These are phyloP conservation scores for Podila epicladia DNA, from an alignment of 192 early-diverging fungal genomes.

Conservation along the genomic window DNA sequence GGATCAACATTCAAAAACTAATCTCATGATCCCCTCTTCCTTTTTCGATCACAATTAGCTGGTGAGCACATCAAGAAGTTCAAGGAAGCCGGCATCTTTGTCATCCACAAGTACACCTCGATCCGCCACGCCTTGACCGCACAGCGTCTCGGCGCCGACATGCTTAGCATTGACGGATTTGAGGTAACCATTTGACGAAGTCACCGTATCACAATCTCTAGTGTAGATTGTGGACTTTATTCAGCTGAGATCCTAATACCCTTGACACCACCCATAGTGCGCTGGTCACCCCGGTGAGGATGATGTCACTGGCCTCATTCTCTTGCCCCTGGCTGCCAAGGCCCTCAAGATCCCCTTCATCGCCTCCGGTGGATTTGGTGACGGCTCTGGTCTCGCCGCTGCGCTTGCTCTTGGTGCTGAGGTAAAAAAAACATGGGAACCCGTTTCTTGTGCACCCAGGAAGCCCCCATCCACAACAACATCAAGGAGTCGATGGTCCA, in stretches of 20 bases:
- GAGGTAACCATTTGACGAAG: constrained; percentile 47
- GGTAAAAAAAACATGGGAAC: constrained; percentile 74
- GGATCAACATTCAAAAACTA: not conserved
- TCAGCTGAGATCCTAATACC: not conserved
- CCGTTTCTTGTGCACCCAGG: constrained; percentile 85
- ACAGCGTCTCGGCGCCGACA: constrained; percentile 71
- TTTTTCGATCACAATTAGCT: constrained; percentile 37
- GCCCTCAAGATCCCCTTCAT: constrained; percentile 76
- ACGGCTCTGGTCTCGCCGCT: constrained; percentile 79
- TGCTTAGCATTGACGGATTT: constrained; percentile 84
- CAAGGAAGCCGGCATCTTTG: constrained; percentile 74
- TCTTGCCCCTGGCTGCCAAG: constrained; percentile 77
- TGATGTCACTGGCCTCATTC: constrained; percentile 76
- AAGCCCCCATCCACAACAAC: constrained; percentile 76
- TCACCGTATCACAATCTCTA: not conserved
- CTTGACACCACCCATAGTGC: constrained; percentile 43
- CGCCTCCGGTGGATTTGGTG: constrained; percentile 82
- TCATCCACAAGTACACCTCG: constrained; percentile 85
- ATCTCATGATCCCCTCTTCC: not conserved
- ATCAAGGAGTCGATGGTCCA: constrained; percentile 80
- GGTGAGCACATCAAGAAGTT: constrained; percentile 76
- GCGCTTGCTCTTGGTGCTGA: constrained; percentile 63
- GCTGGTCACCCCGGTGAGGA: constrained; percentile 89
- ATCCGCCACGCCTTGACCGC: constrained; percentile 78
- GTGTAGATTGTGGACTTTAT: not conserved